Evolutionary conservation across 352 stramenopile genomes (phyloP).

Genomic region (Phytophthora ohioensis): DNA sequence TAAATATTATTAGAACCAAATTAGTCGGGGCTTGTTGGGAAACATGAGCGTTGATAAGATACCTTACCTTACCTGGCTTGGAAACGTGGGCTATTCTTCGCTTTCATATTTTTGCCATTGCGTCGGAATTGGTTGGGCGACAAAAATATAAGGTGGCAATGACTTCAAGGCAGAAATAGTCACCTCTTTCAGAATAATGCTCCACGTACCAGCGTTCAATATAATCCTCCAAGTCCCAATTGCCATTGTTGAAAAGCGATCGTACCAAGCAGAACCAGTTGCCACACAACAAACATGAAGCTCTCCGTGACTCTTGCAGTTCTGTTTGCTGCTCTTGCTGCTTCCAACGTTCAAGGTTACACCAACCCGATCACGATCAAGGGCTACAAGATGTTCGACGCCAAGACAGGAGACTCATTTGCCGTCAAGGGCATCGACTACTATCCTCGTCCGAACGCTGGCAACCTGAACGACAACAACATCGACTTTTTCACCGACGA

Average conservation of each 20-base stretch:
- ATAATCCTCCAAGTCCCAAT: background rate
- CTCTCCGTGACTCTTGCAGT: conserved; percentile 18
- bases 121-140: background rate
- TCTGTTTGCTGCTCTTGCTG: conserved; percentile 18
- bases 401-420: conserved; percentile 69
- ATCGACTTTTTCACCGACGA: conserved; percentile 87
- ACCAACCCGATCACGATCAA: conserved; percentile 63
- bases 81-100: no score
- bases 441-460: conserved; percentile 85
- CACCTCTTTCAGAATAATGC: background rate
- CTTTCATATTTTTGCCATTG: no score
- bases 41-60: conserved; percentile 12
- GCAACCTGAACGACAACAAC: conserved; percentile 72
- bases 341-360: conserved; percentile 25
- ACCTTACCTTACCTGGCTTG: no score
- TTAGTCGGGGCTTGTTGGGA: background rate
- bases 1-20: conserved; percentile 23
- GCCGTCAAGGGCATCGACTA: conserved; percentile 86
- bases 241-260: conserved; percentile 31
- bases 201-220: no score
- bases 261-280: conserved; percentile 4
- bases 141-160: conserved; percentile 4
- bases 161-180: background rate
- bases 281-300: conserved; percentile 22
- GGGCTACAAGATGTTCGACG: conserved; percentile 81